Base-by-base conservation (phyloP, 2,329 filamentous ascomycete species). In the Fonsecaea erecta region DNA sequence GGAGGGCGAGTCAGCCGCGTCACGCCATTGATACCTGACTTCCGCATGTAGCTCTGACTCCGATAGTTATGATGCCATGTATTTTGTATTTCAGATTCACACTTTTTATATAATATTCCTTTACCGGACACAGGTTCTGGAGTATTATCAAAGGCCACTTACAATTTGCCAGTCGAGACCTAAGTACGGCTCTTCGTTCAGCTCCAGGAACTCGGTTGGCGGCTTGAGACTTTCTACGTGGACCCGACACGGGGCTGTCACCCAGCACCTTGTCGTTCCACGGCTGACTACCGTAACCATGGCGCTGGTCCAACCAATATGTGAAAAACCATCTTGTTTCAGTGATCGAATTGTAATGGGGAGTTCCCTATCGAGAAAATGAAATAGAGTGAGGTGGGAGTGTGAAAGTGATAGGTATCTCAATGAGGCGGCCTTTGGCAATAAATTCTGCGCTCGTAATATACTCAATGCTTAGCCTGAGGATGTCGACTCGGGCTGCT, bases 121-220 rank as follows among this genome's bases (percentile, higher is more conserved):
- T n/a, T n/a, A n/a, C n/a, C n/a, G n/a, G 88, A 88, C 1, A 90
- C 75, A 34, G 90, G 75, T 0, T 88, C 88, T 43, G 1, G 86
- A 53, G 9, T 26, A 12, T 3, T 14, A 30, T 32, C 18, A 32
- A n/a, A n/a, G n/a, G n/a, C n/a, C n/a, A n/a, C n/a, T n/a, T n/a
- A n/a, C n/a, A n/a, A n/a, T n/a, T n/a, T n/a, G n/a, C n/a, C n/a
- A n/a, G 21, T 53, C 51, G 51, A 53, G 26, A 16, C 18, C 30
- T 32, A 26, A 2, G n/a, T 53, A 12, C 14, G 51, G 26, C 12
- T 53, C 51, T 32, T 53, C 51, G 3, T 30, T 8, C 12, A 32
- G 9, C 26, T 53, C 51, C 26, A 53, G 51, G n/a, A 26, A 9
- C n/a, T 53, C n/a, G 51, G 32, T 18, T 14, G 51, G n/a, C 26